These are phyloP conservation scores for Dryas drummondii DNA, from an alignment of 306 rosid species.

Conservation along the genomic window DNA sequence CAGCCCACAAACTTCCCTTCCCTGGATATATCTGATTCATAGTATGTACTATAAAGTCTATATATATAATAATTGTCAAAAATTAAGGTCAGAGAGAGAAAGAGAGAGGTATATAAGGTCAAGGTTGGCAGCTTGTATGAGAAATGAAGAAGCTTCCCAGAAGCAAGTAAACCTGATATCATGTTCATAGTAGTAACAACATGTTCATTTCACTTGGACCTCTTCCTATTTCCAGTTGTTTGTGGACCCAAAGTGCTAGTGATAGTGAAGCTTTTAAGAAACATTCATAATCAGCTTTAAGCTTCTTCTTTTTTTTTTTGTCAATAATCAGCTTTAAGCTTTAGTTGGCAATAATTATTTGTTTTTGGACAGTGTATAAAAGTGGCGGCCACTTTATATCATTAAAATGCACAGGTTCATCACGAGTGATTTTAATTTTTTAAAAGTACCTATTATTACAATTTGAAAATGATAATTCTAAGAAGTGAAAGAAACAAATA, in stretches of 20 bases:
- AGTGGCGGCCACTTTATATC: not conserved
- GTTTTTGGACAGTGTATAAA: too few relatives aligned
- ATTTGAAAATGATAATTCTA: too few relatives aligned
- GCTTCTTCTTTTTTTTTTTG: too few relatives aligned
- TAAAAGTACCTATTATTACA: rapidly evolving
- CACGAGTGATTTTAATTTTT: too few relatives aligned
- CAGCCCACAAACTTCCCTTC: not conserved
- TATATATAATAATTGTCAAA: too few relatives aligned
- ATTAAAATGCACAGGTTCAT: not conserved
- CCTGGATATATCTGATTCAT: not conserved
- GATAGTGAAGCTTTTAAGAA: constrained; percentile 25
- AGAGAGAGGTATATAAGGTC: constrained; percentile 26
- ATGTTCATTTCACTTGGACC: constrained; percentile 64
- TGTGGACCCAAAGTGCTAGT: not conserved
- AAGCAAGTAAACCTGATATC: constrained; percentile 9
- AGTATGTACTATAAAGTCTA: not conserved
- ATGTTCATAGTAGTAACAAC: not conserved
- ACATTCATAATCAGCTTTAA: not conserved
- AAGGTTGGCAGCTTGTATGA: constrained; percentile 31
- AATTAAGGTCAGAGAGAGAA: not conserved
- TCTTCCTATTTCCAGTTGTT: not conserved
- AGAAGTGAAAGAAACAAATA: too few relatives aligned
- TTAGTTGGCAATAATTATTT: too few relatives aligned
- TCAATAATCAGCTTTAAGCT: too few relatives aligned
- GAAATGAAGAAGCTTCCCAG: constrained; percentile 41